Evolutionary conservation across 192 early-diverging fungal genomes (phyloP).

Genomic region (Umbelopsis ramanniana): DNA sequence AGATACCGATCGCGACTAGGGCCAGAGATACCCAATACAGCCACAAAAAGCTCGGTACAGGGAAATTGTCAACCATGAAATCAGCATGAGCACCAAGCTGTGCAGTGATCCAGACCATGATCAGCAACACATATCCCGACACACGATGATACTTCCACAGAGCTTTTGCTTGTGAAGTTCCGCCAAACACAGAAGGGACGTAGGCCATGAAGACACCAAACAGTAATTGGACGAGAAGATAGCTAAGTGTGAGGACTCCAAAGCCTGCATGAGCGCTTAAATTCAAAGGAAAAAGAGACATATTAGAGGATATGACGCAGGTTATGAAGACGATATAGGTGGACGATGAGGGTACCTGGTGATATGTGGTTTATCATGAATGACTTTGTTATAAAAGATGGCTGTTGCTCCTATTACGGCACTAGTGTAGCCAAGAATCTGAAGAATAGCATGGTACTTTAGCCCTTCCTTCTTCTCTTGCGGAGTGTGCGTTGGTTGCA

Average conservation of each 20-base stretch:
- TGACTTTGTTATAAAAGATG: conserved; percentile 35
- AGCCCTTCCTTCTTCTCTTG: conserved; percentile 38
- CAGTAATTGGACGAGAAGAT: conserved; percentile 35
- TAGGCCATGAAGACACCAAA: conserved; percentile 38
- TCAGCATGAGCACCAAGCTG: conserved; percentile 41
- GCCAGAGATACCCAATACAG: conserved; percentile 26
- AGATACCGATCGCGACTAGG: conserved; percentile 13
- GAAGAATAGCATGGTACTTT: conserved; percentile 34
- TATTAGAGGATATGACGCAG: not conserved
- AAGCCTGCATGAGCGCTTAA: conserved; percentile 35
- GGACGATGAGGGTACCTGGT: conserved; percentile 22
- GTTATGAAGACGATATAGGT: not conserved
- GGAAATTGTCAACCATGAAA: conserved; percentile 34
- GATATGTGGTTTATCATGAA: conserved; percentile 35
- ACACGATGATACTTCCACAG: conserved; percentile 47
- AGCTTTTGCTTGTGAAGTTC: conserved; percentile 28
- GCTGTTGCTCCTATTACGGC: conserved; percentile 30
- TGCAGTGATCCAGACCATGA: conserved; percentile 40
- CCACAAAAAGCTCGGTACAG: conserved; percentile 24
- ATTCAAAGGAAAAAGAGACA: too few relatives aligned
- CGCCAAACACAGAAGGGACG: conserved; percentile 35
- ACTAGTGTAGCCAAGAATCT: conserved; percentile 24
- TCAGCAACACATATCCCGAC: conserved; percentile 39
- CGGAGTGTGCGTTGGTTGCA: conserved; percentile 36
- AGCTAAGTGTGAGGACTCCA: conserved; percentile 36